Evolutionary conservation across 2,329 filamentous ascomycete species (phyloP).

Genomic region (Clonostachys sp.): DNA sequence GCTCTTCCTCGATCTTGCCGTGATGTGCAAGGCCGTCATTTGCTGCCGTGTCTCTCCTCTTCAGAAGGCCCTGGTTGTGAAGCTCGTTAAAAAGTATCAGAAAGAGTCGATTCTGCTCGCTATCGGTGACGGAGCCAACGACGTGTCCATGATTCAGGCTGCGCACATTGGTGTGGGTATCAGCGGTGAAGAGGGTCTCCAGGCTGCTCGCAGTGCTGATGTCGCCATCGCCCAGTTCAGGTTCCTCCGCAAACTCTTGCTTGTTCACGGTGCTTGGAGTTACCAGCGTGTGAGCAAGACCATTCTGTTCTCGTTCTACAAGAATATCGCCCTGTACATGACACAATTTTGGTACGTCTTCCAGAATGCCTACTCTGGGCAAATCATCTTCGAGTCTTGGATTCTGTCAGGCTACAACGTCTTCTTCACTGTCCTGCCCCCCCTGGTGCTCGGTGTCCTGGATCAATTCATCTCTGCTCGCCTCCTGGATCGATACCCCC

Average conservation of each 20-base stretch:
- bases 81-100: slow-evolving; percentile 90
- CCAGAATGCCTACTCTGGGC: slow-evolving; percentile 95
- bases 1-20: slow-evolving; percentile 84
- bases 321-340: slow-evolving; percentile 98
- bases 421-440: slow-evolving; percentile 91
- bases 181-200: slow-evolving; percentile 92
- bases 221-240: slow-evolving; percentile 95
- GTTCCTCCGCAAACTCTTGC: slow-evolving; percentile 85
- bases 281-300: slow-evolving; percentile 97
- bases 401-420: slow-evolving; percentile 99
- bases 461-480: slow-evolving; percentile 97
- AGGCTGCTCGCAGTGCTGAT: slow-evolving; percentile 92
- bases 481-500: slow-evolving; percentile 89
- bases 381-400: slow-evolving; percentile 99
- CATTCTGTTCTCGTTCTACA: slow-evolving; percentile 98
- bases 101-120: slow-evolving; percentile 88
- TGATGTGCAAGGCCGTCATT: slow-evolving; percentile 98
- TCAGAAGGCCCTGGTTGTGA: slow-evolving; percentile 96
- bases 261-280: slow-evolving; percentile 96
- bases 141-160: slow-evolving; percentile 99
- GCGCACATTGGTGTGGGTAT: slow-evolving; percentile 98
- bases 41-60: slow-evolving; percentile 96
- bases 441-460: slow-evolving; percentile 90
- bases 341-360: slow-evolving; percentile 99
- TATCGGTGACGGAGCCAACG: slow-evolving; percentile 96